Evolutionary conservation across 176 grass and related monocot genomes (phyloP).

Genomic region (Alloteropsis semialata): DNA sequence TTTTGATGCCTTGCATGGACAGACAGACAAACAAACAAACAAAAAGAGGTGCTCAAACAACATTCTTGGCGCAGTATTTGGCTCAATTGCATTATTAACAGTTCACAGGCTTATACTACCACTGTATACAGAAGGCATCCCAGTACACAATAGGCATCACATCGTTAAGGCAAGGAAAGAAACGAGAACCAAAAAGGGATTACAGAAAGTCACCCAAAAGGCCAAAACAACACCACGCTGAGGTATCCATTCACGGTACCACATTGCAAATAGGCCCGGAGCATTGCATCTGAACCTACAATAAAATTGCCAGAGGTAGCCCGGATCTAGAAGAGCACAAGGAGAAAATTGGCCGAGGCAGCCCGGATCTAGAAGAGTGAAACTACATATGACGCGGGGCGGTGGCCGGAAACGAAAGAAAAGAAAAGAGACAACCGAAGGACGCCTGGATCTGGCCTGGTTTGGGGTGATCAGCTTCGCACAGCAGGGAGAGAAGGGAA

Average conservation of each 20-base stretch:
- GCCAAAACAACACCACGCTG: not conserved
- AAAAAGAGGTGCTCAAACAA: not conserved
- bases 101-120: too few relatives aligned
- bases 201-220: not conserved
- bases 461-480: not conserved
- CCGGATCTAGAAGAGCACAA: not conserved
- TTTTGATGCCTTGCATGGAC: not conserved
- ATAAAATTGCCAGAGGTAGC: not conserved
- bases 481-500: not conserved
- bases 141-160: not conserved
- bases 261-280: not conserved
- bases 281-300: not conserved
- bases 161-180: not conserved
- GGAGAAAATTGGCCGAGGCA: not conserved
- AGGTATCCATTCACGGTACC: not conserved
- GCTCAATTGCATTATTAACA: not conserved
- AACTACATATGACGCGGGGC: not conserved
- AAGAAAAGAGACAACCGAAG: not conserved
- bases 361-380: not conserved
- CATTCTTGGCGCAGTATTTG: not conserved
- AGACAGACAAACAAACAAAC: not conserved
- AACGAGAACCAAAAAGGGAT: not conserved
- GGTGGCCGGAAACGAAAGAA: not conserved
- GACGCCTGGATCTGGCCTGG: not conserved
- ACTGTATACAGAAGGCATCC: too few relatives aligned